Percentiles rank a stretch among this genome's conserved stretches.
Evolutionary conservation across 306 rosid genomes (phyloP).

Genomic region (Quercus wislizeni): DNA sequence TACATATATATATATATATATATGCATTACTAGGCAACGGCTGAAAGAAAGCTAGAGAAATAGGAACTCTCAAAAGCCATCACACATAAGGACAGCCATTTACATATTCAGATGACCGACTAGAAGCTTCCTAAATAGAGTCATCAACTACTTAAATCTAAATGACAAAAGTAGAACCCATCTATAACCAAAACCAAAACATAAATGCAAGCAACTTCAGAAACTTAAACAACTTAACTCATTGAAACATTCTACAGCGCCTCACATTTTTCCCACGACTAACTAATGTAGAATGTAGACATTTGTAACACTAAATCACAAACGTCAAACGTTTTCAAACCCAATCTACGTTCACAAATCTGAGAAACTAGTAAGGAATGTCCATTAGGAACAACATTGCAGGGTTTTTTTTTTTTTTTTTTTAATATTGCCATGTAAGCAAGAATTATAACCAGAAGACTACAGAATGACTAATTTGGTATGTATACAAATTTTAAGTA

Average conservation of each 20-base stretch:
- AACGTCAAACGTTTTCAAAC: background rate
- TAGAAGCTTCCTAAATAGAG: background rate
- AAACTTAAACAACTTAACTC: background rate
- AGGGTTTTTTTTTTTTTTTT: too few species aligned
- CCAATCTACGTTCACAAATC: background rate
- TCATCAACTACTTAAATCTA: background rate
- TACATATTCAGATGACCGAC: background rate
- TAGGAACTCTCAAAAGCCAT: background rate
- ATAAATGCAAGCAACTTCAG: background rate
- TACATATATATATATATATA: too few species aligned
- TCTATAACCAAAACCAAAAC: background rate
- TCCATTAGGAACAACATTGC: background rate
- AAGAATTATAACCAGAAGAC: too few species aligned
- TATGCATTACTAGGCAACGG: background rate
- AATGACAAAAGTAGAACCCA: background rate
- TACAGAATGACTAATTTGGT: too few species aligned
- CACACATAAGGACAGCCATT: background rate
- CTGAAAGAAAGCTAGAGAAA: background rate
- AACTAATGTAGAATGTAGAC: background rate
- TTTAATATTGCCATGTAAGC: too few species aligned
- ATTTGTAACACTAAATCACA: background rate
- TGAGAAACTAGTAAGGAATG: background rate
- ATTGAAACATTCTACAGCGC: background rate
- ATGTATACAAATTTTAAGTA: too few species aligned
- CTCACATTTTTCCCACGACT: background rate